Conservation (phyloP, 1,284 basidiomycete species). For the Rhizopogon hawkerae region DNA sequence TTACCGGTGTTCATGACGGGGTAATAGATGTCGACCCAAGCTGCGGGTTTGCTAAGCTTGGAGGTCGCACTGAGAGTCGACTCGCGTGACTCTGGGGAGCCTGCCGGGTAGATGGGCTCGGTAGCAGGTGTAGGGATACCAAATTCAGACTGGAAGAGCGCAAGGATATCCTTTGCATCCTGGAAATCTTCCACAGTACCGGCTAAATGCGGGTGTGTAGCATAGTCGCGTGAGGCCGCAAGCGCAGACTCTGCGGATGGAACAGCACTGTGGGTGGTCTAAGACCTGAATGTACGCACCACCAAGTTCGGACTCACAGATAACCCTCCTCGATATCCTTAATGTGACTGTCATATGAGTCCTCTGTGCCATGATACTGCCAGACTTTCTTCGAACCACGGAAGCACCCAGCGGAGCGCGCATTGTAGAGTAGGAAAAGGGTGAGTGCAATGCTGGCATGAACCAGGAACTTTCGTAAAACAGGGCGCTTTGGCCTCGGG, state of each 20-base stretch:
- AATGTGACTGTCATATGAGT: conserved; percentile 12
- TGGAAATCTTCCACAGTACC: conserved; percentile 57
- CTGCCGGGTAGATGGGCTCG: conserved; percentile 56
- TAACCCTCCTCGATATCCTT: conserved; percentile 18
- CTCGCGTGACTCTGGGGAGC: conserved; percentile 52
- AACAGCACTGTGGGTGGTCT: conserved; percentile 16
- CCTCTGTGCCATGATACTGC: conserved; percentile 5
- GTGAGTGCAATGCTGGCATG: conserved; percentile 6
- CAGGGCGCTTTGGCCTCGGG: background rate
- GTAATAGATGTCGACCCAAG: conserved; percentile 80
- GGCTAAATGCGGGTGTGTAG: conserved; percentile 65
- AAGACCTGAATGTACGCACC: background rate
- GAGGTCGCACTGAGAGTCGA: conserved; percentile 51
- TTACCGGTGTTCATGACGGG: conserved; percentile 66
- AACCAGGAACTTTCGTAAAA: conserved; percentile 6
- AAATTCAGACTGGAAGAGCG: conserved; percentile 56
- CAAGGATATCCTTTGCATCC: conserved; percentile 56
- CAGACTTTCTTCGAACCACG: conserved; percentile 2
- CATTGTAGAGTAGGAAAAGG: conserved; percentile 11
- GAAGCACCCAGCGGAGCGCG: conserved; percentile 1
- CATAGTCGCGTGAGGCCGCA: conserved; percentile 45
- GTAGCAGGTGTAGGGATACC: conserved; percentile 37
- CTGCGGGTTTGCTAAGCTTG: conserved; percentile 39
- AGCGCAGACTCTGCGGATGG: conserved; percentile 22
- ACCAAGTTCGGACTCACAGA: conserved; percentile 15